Evolutionary conservation across 768 basidiomycete genomes (phyloP), one percentile per base, ranked within the genome.

Genomic region (Glaciozyma antarctica): DNA sequence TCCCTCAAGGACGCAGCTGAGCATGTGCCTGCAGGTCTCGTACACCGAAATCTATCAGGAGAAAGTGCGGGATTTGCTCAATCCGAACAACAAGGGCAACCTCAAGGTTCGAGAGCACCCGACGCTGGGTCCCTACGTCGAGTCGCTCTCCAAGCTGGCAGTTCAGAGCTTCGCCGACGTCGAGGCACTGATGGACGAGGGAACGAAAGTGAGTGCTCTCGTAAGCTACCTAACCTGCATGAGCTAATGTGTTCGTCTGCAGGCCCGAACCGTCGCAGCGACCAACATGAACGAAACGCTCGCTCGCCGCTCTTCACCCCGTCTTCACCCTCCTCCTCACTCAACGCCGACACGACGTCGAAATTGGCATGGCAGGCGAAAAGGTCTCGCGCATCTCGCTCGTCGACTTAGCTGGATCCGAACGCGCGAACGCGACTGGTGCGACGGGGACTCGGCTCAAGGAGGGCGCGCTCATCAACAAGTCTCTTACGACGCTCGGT

Each of bases 241-340:
- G 22, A 19, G n/a, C 49, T 54, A 38, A 52, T 10, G 7, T n/a
- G 13, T 4, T 1, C 22, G 7, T 24, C 17, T 24, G 1, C 66
- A 78, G 76, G 93, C 95, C 59, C 82, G 95, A 58, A 98, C 95
- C 19, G 94, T 99, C 28, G 95, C 95, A 26, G 93, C 95, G 30
- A 99, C 95, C 26, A 92, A 95, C 78, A 99, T 99, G 95, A 99
- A 99, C 78, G 95, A 97, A 72, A 90, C 88, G n/a, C n/a, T n/a
- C 22, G 94, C 91, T 12, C 95, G 92, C 17, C 88, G 95, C 75
- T 95, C 92, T 19, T 19, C 95, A 99, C 80, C 92, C 94, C 3
- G 94, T 99, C 45, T 99, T 99, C 76, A 98, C 95, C 4, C 82
- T 99, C 61, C 81, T 98, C 73, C 80, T 99, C 65, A 90, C 89